Conservation (phyloP, 805 yeast species). For the Lachancea nothofagi region DNA sequence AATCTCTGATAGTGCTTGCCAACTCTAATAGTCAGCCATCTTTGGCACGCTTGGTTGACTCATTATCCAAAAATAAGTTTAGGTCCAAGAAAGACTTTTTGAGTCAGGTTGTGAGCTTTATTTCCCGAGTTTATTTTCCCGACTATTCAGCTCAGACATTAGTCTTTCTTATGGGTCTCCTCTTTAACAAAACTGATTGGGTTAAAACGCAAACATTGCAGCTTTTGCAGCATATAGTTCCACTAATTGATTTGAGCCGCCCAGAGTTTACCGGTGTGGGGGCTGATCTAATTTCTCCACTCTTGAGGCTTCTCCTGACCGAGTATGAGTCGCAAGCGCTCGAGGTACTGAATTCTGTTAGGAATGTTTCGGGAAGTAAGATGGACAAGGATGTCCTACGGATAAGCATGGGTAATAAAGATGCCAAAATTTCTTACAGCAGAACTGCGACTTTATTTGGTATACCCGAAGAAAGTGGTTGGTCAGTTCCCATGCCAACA, state of each 20-base stretch:
- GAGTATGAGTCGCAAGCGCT: conserved; percentile 86
- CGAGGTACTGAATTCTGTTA: conserved; percentile 83
- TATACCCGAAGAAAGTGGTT: conserved; percentile 84
- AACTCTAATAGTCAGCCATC: conserved; percentile 49
- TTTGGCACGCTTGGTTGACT: conserved; percentile 65
- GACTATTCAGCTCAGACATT: conserved; percentile 67
- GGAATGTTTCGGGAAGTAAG: conserved; percentile 80
- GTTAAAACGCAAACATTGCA: conserved; percentile 76
- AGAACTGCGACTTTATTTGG: conserved; percentile 88
- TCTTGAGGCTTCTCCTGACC: conserved; percentile 70
- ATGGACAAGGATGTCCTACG: conserved; percentile 87
- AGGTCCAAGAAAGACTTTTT: conserved; percentile 88
- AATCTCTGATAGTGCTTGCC: conserved; percentile 57
- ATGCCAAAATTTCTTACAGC: conserved; percentile 74
- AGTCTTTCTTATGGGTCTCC: conserved; percentile 68
- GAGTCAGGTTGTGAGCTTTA: conserved; percentile 67
- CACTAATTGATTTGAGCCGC: conserved; percentile 66
- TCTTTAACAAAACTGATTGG: conserved; percentile 75
- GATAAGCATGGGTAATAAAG: conserved; percentile 81
- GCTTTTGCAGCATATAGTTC: conserved; percentile 65
- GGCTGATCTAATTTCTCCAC: conserved; percentile 89
- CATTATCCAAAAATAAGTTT: conserved; percentile 72
- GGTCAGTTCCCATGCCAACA: conserved; percentile 97
- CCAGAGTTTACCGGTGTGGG: conserved; percentile 86
- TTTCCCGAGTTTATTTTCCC: conserved; percentile 67